phyloP scores from a whole-genome alignment of 148 eudicot genomes.

The Cornus florida region DNA sequence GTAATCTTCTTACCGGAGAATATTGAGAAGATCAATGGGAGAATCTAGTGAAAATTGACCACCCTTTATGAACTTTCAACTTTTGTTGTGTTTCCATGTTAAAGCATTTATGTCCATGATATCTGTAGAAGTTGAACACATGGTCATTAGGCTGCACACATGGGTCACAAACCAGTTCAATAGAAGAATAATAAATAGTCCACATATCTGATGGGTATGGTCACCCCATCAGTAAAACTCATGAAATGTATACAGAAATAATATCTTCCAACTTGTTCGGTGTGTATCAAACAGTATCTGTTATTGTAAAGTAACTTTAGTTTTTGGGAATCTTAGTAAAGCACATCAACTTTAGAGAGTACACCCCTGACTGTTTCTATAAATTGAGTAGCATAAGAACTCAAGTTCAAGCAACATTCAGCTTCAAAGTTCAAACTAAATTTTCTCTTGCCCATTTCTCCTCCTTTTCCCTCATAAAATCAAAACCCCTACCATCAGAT shows the following conservation, averaged over 20 bases:
- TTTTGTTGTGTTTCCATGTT: slow-evolving; percentile 12
- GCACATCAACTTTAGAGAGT: slow-evolving; percentile 36
- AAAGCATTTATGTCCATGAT: slow-evolving; percentile 12
- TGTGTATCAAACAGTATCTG: slow-evolving; percentile 11
- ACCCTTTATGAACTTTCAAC: slow-evolving; percentile 15
- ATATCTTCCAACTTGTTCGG: slow-evolving; percentile 13
- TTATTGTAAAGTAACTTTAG: slow-evolving; percentile 38
- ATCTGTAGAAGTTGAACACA: slow-evolving; percentile 5
- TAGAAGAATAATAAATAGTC: slow-evolving; percentile 13
- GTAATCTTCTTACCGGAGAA: slow-evolving; percentile 30
- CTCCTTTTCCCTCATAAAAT: neutral
- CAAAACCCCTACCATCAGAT: neutral
- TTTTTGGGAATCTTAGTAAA: slow-evolving; percentile 51
- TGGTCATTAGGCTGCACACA: slow-evolving; percentile 14
- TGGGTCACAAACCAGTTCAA: slow-evolving; percentile 9
- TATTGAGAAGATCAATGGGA: slow-evolving; percentile 21
- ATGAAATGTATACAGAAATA: slow-evolving; percentile 7
- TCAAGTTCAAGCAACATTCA: slow-evolving; percentile 34
- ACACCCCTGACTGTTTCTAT: slow-evolving; percentile 35
- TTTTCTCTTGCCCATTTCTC: slow-evolving; percentile 6
- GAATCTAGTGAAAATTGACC: slow-evolving; percentile 43
- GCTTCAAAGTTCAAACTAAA: slow-evolving; percentile 11
- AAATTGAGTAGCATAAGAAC: slow-evolving; percentile 43
- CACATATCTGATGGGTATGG: neutral
- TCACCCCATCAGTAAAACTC: slow-evolving; percentile 10